Evolutionary conservation across 805 yeast genomes (phyloP).

Genomic region (Hanseniaspora occidentalis): DNA sequence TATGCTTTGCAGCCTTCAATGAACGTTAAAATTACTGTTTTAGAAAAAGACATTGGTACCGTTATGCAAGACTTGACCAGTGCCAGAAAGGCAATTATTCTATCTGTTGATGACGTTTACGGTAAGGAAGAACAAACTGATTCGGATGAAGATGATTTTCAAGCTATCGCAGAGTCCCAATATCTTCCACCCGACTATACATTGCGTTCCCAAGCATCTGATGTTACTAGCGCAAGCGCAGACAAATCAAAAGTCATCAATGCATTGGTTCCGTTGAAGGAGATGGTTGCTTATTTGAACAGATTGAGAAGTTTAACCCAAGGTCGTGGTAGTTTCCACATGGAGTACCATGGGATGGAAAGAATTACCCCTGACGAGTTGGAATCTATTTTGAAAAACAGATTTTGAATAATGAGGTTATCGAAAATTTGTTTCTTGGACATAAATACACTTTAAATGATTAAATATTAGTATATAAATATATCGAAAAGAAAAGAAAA

Average conservation of each 20-base stretch:
- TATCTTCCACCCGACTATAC: slow-evolving; percentile 76
- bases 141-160: slow-evolving; percentile 28
- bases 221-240: slow-evolving; percentile 4
- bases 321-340: slow-evolving; percentile 75
- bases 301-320: slow-evolving; percentile 73
- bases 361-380: slow-evolving; percentile 44
- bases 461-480: background rate
- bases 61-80: slow-evolving; percentile 79
- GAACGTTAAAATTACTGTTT: slow-evolving; percentile 56
- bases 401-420: too few relatives aligned
- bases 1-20: slow-evolving; percentile 58
- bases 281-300: slow-evolving; percentile 81
- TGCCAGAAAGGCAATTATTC: slow-evolving; percentile 62
- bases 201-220: background rate
- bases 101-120: slow-evolving; percentile 56
- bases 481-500: background rate
- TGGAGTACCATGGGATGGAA: slow-evolving; percentile 68
- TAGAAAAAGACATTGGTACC: slow-evolving; percentile 63
- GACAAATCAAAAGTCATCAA: slow-evolving; percentile 35
- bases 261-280: slow-evolving; percentile 79
- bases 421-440: too few relatives aligned
- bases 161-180: slow-evolving; percentile 43
- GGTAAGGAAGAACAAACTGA: slow-evolving; percentile 7
- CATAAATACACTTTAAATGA: background rate
- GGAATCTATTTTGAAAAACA: slow-evolving; percentile 21